A percentile compares a stretch with the other conserved stretches of the same genome.
These are phyloP conservation scores for Pichia sp. DNA, from an alignment of 1,139 yeast species.

Conservation along the genomic window DNA sequence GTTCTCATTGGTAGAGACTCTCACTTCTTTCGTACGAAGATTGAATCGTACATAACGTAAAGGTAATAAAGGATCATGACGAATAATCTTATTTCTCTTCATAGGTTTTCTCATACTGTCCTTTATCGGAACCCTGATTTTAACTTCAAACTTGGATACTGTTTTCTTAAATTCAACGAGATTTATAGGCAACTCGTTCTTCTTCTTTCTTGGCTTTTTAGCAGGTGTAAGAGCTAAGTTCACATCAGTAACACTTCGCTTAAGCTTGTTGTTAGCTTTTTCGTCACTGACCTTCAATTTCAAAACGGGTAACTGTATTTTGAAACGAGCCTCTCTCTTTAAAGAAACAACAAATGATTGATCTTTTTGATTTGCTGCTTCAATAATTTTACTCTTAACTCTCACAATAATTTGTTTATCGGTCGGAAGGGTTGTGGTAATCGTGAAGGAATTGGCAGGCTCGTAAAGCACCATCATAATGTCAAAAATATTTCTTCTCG, in stretches of 20 bases:
- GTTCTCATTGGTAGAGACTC: slow-evolving; percentile 28
- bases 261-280: slow-evolving; percentile 4
- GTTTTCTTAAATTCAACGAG: slow-evolving; percentile 7
- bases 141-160: slow-evolving; percentile 9
- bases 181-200: background rate
- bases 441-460: slow-evolving; percentile 57
- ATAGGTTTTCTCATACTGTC: slow-evolving; percentile 15
- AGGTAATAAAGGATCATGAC: slow-evolving; percentile 21
- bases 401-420: slow-evolving; percentile 63
- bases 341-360: slow-evolving; percentile 21
- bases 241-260: slow-evolving; percentile 13
- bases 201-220: slow-evolving; percentile 13
- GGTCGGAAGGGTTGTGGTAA: slow-evolving; percentile 62
- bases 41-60: slow-evolving; percentile 29
- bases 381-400: slow-evolving; percentile 39
- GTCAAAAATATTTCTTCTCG: slow-evolving; percentile 61
- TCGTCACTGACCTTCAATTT: slow-evolving; percentile 23
- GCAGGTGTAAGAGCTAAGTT: slow-evolving; percentile 3
- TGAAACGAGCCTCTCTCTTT: slow-evolving; percentile 31
- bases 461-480: slow-evolving; percentile 62
- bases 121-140: slow-evolving; percentile 14
- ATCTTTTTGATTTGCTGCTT: slow-evolving; percentile 24
- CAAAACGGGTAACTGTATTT: slow-evolving; percentile 30
- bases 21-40: slow-evolving; percentile 23
- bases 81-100: slow-evolving; percentile 18